A percentile compares a stretch with the other conserved stretches of the same genome.
Conservation (phyloP, 78 protist genomes). For the Tieghemostelium lacteum region DNA sequence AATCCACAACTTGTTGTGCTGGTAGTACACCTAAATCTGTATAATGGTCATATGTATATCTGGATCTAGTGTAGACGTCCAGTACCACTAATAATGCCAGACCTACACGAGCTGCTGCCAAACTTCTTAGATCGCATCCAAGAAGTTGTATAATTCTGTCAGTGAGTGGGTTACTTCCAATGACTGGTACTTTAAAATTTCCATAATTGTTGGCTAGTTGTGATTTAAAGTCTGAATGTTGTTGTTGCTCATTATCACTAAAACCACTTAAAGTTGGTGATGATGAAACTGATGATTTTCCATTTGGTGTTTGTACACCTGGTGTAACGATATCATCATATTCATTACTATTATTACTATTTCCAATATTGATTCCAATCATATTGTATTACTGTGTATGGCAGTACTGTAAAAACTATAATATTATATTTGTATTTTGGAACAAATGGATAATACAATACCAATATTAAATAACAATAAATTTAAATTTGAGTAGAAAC, state of each 20-base stretch:
- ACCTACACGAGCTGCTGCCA: slow-evolving; percentile 36
- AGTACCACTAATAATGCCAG: slow-evolving; percentile 17
- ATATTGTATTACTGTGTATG: no score
- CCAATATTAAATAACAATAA: no score
- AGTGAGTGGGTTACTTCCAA: background rate
- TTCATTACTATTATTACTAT: no score
- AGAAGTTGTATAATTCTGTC: slow-evolving; percentile 14
- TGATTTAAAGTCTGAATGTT: background rate
- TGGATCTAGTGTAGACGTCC: slow-evolving; percentile 32
- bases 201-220: background rate
- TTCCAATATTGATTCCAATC: no score
- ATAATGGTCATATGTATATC: slow-evolving; percentile 50
- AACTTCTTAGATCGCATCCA: slow-evolving; percentile 56
- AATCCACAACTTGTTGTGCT: background rate
- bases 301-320: no score
- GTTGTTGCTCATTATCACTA: no score
- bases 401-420: no score
- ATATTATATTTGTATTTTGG: no score
- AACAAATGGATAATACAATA: no score
- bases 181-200: background rate
- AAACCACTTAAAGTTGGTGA: no score
- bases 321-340: no score
- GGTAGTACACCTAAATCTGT: slow-evolving; percentile 44
- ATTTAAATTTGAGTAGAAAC: no score
- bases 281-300: background rate